Evolutionary conservation across 164 flowering plant species (phyloP), one percentile per base, ranked within the genome.

Genomic region (Sedum album): DNA sequence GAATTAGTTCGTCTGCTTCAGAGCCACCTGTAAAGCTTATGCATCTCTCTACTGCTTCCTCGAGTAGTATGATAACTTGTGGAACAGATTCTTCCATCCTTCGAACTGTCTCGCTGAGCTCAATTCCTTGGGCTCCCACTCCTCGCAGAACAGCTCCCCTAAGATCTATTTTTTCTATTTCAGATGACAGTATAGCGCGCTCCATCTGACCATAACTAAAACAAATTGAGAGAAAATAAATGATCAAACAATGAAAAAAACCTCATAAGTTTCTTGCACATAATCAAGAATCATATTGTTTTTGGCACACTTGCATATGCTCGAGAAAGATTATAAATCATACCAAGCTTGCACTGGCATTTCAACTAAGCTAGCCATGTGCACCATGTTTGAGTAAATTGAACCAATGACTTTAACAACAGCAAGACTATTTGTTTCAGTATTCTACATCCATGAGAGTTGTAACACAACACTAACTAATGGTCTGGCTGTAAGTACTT

Each of bases 71-170:
- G 73, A 92, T 86, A 65, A 90, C 88, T 77, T 83, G 97, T n/a
- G 99, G 97, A 78, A 95, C 83, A 26, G 99, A 92, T 76, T 95
- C 99, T 76, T 95, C 98, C 99, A 95, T 92, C 78, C 99, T 89
- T 69, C 97, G 70, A 73, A 95, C 97, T 41, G 99, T 88, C 80
- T 95, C 99, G 78, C 99, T 95, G 60, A 95, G 94, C 79, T 95
- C 98, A 80, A 92, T 82, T 21, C 99, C 99, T 77, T 95, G 99
- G 69, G 96, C 90, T 38, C 99, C 98, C 65, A 90, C 81, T 48
- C 95, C 90, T 72, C 96, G 89, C 73, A 85, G 70, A 66, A 88
- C 93, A 71, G 97, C 98, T 73, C 99, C 98, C 68, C 97, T 84
- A 39, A 95, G 90, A 81, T 95, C 99, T 66, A 95, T 70, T 46